Percentiles rank a stretch among this genome's conserved stretches.
Conservation (phyloP, 257 asterid species). For the Solanum pinnatisectum region DNA sequence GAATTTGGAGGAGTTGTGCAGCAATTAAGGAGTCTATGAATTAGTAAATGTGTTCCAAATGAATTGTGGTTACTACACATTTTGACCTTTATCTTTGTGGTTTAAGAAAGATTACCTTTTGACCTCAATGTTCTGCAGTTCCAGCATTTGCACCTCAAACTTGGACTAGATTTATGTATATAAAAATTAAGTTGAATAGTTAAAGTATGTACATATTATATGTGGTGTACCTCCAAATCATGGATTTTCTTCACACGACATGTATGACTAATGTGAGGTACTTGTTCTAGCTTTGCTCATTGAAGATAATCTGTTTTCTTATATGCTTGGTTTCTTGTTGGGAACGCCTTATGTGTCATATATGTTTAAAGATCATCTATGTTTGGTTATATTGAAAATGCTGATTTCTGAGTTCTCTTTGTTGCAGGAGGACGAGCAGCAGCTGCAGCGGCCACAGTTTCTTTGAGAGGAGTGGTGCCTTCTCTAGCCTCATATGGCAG, state of each 20-base stretch:
- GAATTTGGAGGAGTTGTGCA: background rate
- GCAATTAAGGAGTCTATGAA: background rate
- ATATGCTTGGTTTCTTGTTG: background rate
- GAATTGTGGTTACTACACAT: background rate
- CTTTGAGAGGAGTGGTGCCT: conserved; percentile 53
- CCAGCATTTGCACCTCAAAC: background rate
- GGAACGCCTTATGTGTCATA: background rate
- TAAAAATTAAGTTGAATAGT: background rate
- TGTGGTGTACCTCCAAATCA: background rate
- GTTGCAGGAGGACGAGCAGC: conserved; percentile 65
- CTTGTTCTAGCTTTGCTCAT: background rate
- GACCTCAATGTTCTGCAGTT: background rate
- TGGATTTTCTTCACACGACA: background rate
- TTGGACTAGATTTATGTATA: background rate
- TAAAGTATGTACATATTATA: background rate
- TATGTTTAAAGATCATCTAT: background rate
- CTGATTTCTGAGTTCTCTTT: conserved; percentile 1
- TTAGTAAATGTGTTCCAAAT: background rate
- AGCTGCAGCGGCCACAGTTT: conserved; percentile 66
- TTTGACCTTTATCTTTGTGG: background rate
- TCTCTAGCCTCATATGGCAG: conserved; percentile 55
- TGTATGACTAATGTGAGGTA: background rate
- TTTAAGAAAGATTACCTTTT: background rate
- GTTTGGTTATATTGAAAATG: background rate
- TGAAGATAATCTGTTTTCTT: background rate